These are phyloP conservation scores for Amanita phalloides DNA, from an alignment of 768 basidiomycete genomes.

Conservation along the genomic window DNA sequence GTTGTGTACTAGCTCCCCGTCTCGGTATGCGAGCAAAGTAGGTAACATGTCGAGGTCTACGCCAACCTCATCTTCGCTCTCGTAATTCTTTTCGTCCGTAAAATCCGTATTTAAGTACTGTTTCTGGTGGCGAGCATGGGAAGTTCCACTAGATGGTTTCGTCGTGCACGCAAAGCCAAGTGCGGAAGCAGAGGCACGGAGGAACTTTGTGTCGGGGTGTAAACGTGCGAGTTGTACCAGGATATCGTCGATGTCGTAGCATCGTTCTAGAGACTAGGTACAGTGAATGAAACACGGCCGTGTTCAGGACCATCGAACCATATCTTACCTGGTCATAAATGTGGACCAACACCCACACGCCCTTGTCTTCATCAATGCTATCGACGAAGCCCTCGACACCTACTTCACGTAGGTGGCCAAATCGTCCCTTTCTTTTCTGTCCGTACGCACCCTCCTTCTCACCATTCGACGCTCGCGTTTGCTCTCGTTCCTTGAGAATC, in stretches of 20 bases:
- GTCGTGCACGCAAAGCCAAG: conserved; percentile 50
- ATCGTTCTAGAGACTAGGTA: conserved; percentile 62
- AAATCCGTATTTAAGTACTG: conserved; percentile 22
- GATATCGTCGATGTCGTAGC: conserved; percentile 58
- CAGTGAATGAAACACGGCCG: conserved; percentile 1
- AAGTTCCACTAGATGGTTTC: conserved; percentile 9
- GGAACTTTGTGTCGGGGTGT: conserved; percentile 66
- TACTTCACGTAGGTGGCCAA: conserved; percentile 77
- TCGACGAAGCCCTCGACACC: conserved; percentile 61
- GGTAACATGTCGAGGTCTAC: conserved; percentile 76
- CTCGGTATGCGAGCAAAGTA: conserved; percentile 68
- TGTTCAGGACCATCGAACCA: neutral
- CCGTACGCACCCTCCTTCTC: conserved; percentile 35
- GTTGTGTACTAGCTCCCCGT: conserved; percentile 75
- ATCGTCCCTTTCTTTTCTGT: conserved; percentile 39
- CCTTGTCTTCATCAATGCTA: conserved; percentile 66
- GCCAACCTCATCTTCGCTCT: conserved; percentile 37
- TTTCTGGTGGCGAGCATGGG: conserved; percentile 20
- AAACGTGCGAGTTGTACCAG: conserved; percentile 59
- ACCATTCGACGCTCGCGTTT: conserved; percentile 10
- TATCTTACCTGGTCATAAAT: conserved; percentile 67
- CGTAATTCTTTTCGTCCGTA: conserved; percentile 16
- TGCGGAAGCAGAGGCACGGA: conserved; percentile 67
- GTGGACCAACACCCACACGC: conserved; percentile 78
- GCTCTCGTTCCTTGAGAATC: conserved; percentile 32